A percentile compares a stretch with the other conserved stretches of the same genome.
Evolutionary conservation across 495 filamentous ascomycete species (phyloP).

Genomic region (Penicillium mononematosum): DNA sequence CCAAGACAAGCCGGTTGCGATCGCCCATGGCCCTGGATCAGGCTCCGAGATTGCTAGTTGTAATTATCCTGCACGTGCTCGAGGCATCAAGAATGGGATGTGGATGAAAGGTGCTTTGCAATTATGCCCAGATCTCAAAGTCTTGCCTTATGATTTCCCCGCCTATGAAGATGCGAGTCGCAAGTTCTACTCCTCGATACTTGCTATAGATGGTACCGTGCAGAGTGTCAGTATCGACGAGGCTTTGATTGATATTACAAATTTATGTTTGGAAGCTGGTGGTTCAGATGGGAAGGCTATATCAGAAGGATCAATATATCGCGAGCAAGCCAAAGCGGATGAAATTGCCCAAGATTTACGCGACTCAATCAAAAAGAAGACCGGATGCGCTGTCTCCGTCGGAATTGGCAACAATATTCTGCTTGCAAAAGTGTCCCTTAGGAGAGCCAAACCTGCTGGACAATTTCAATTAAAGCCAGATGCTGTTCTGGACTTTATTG

Average conservation of each 20-base stretch:
- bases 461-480: slow-evolving; percentile 84
- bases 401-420: slow-evolving; percentile 92
- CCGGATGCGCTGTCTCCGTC: slow-evolving; percentile 86
- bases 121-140: slow-evolving; percentile 78
- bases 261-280: slow-evolving; percentile 61
- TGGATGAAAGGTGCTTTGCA: slow-evolving; percentile 93
- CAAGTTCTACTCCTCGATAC: slow-evolving; percentile 79
- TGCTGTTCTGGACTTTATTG: slow-evolving; percentile 72
- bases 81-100: slow-evolving; percentile 94
- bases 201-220: slow-evolving; percentile 75
- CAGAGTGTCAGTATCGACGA: slow-evolving; percentile 98
- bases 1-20: slow-evolving; percentile 77
- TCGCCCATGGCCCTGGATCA: slow-evolving; percentile 80
- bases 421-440: slow-evolving; percentile 82
- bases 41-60: slow-evolving; percentile 96
- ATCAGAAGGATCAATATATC: slow-evolving; percentile 69
- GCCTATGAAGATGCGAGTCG: slow-evolving; percentile 91
- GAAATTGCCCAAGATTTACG: slow-evolving; percentile 68
- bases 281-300: slow-evolving; percentile 67
- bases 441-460: slow-evolving; percentile 92
- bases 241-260: slow-evolving; percentile 76
- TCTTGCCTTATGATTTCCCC: slow-evolving; percentile 89
- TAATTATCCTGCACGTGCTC: slow-evolving; percentile 85
- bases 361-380: slow-evolving; percentile 64
- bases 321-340: slow-evolving; percentile 79